Base-by-base conservation (phyloP, 2,329 filamentous ascomycete genomes). In the Dothistroma septosporum region DNA sequence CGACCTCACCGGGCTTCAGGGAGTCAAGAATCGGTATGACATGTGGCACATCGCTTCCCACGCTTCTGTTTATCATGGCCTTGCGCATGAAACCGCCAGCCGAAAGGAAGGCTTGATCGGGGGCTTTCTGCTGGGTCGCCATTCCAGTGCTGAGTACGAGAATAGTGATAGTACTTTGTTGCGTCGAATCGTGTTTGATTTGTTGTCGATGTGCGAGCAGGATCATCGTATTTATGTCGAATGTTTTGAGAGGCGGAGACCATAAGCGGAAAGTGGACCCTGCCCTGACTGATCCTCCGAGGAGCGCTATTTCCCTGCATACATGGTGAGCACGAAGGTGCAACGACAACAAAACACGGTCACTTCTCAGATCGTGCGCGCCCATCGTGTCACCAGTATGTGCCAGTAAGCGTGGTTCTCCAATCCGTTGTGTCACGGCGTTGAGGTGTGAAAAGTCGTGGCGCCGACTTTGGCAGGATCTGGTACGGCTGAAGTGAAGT, bases 21-120 rank as follows among this genome's bases (percentile, higher is more conserved):
- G 53, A 49, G 24, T 61, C 59, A 21, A 64, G 19, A 16, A 64
- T 55, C 5, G 61, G 56, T 21, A 35, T 55, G 50, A 63, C 32
- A 19, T 63, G 61, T 31, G 56, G 56, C 22, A 59, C 48, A n/a
- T 61, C 48, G 21, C 37, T 21, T 21, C 24, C 44, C 1, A 63
- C 16, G 19, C 52, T 41, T 9, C 61, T 41, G 22, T 19, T 57
- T 35, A 59, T 52, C 61, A 61, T 64, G 12, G 61, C 59, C 44
- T 53, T 46, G 10, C 61, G 61, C 48, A 61, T 53, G 41, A 58
- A n/a, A 6, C 41, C 16, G 16, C 41, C 10, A 4, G 41, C 41
- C n/a, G 41, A 44, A 5, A n/a, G 41, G 41, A 44, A 44, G n/a
- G 41, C 41, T 9, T 37, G 33, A 3, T 37, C 10, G 33, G 33